Evolutionary conservation across 1,284 basidiomycete genomes (phyloP).

Genomic region (Singerocomus inundabilis): DNA sequence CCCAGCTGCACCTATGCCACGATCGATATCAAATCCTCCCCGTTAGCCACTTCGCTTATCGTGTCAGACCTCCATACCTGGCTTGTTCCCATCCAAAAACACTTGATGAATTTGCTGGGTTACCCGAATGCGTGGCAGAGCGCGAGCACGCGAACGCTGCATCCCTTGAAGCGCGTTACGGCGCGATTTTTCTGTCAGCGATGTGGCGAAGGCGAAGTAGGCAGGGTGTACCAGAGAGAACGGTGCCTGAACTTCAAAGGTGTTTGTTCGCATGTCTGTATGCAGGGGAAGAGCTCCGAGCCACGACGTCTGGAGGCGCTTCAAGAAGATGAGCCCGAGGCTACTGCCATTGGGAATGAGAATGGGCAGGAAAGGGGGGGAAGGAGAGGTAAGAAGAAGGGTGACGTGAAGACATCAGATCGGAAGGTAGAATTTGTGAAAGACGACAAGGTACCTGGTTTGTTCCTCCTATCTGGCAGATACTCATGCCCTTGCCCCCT

Average conservation of each 20-base stretch:
- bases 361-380: constrained; percentile 8
- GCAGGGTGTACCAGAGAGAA: constrained; percentile 35
- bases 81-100: constrained; percentile 41
- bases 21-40: constrained; percentile 29
- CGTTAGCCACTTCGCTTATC: constrained; percentile 41
- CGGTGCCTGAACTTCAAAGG: constrained; percentile 52
- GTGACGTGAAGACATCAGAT: constrained; percentile 29
- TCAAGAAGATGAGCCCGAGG: neutral
- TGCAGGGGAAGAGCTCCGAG: neutral
- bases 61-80: constrained; percentile 48
- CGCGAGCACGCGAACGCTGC: constrained; percentile 44
- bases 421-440: constrained; percentile 56
- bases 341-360: neutral
- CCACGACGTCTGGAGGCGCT: neutral
- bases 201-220: constrained; percentile 41
- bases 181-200: constrained; percentile 56
- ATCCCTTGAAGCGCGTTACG: constrained; percentile 56
- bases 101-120: constrained; percentile 48
- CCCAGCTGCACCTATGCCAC: constrained; percentile 11
- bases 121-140: constrained; percentile 46
- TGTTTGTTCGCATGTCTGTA: constrained; percentile 59
- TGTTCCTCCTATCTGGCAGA: neutral
- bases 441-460: constrained; percentile 50
- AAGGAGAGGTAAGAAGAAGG: constrained; percentile 6
- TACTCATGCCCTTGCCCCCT: neutral